Percentiles rank a stretch among this genome's conserved stretches.
phyloP scores from a whole-genome alignment of 345 rosid genomes.

The Cardamine occulta region DNA sequence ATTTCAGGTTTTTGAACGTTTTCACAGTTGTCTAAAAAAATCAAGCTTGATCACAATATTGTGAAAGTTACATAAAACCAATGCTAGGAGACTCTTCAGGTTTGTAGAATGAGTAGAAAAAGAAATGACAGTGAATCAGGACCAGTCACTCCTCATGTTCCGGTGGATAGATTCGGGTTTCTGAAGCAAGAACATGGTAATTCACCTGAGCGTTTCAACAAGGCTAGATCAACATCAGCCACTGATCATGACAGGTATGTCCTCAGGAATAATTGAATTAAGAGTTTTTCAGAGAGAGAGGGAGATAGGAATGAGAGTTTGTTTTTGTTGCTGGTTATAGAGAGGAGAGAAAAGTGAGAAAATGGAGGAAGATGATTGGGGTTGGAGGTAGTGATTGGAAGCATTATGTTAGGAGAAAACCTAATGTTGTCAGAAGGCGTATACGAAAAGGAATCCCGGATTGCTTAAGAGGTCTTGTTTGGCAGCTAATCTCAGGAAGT shows the following conservation, averaged over 20 bases:
- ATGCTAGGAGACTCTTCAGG: conserved; percentile 34
- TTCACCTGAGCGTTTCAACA: conserved; percentile 50
- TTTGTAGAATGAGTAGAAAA: conserved; percentile 68
- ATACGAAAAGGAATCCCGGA: conserved; percentile 94
- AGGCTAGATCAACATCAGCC: conserved; percentile 46
- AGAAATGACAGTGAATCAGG: conserved; percentile 67
- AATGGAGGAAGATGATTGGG: conserved; percentile 99
- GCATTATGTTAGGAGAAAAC: conserved; percentile 84
- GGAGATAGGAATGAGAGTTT: not conserved
- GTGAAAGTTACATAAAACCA: conserved; percentile 23
- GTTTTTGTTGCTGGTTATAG: conserved; percentile 46
- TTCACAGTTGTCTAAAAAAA: not conserved
- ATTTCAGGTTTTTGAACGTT: conserved; percentile 14
- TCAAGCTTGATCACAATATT: conserved; percentile 37
- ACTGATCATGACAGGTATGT: conserved; percentile 61
- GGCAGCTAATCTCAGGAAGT: conserved; percentile 97
- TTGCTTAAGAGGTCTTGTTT: conserved; percentile 96
- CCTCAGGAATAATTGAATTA: not conserved
- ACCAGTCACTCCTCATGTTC: conserved; percentile 57
- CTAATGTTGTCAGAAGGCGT: conserved; percentile 83
- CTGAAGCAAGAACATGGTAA: conserved; percentile 65
- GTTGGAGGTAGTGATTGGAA: conserved; percentile 99
- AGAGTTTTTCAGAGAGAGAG: not conserved
- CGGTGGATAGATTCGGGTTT: conserved; percentile 74
- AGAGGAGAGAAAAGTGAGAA: conserved; percentile 82